Conservation (phyloP, 2,329 filamentous ascomycete genomes). For the Beauveria sp. region DNA sequence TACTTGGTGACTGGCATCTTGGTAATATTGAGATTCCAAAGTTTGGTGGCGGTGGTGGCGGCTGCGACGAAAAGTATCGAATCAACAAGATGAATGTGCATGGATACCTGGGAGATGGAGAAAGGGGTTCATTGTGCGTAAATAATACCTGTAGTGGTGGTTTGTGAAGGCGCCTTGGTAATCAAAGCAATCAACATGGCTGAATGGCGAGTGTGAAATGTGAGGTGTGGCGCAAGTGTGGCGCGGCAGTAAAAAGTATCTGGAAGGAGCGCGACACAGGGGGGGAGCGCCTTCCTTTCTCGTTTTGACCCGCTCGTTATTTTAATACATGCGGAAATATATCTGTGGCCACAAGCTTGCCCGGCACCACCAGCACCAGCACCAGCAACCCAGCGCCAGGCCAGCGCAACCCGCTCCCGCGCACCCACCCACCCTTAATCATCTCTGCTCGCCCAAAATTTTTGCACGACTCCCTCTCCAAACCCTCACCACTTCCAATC, state of each 20-base stretch:
- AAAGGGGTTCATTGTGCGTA: background rate
- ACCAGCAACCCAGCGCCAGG: too few relatives aligned
- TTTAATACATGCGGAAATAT: background rate
- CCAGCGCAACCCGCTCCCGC: background rate
- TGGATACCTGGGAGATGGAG: background rate
- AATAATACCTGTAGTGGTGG: too few relatives aligned
- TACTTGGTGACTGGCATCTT: background rate
- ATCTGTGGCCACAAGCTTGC: background rate
- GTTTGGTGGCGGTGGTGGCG: background rate
- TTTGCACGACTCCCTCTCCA: constrained; percentile 4
- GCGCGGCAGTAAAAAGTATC: background rate
- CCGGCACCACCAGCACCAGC: background rate
- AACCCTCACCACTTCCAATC: constrained; percentile 12
- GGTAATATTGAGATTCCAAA: too few relatives aligned
- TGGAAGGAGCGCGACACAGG: background rate
- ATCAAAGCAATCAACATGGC: background rate
- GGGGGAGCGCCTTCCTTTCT: background rate
- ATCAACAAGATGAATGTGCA: background rate
- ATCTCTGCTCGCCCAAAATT: constrained; percentile 10
- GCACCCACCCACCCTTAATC: constrained; percentile 6
- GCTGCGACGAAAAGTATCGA: constrained; percentile 1
- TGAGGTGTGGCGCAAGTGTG: background rate
- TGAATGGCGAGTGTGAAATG: background rate
- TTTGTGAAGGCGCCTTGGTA: too few relatives aligned
- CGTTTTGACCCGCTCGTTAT: background rate